Conservation (phyloP, 2,329 filamentous ascomycete genomes). For the Colletotrichum destructivum region DNA sequence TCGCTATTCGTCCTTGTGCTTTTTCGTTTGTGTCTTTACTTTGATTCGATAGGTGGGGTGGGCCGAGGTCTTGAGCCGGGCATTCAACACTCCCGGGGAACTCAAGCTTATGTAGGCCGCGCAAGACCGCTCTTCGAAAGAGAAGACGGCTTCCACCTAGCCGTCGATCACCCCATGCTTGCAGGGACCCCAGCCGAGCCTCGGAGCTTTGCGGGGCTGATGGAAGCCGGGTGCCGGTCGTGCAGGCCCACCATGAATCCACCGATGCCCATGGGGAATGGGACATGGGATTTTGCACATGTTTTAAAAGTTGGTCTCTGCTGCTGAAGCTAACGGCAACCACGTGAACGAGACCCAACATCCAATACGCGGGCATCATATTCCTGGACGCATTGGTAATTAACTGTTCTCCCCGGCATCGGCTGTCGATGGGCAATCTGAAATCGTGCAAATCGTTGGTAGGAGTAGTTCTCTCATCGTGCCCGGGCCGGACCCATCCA, state of each 20-base stretch:
- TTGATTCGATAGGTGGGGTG: no score
- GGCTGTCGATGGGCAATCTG: no score
- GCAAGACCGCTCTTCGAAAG: not conserved
- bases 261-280: not conserved
- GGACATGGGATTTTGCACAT: no score
- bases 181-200: conserved; percentile 24
- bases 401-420: no score
- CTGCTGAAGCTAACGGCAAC: not conserved
- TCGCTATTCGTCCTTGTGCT: not conserved
- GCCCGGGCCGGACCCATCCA: no score
- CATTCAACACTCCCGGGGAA: no score
- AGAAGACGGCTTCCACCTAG: not conserved
- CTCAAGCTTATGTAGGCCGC: not conserved
- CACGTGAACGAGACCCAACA: not conserved
- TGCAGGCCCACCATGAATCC: not conserved
- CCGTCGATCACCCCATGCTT: conserved; percentile 17
- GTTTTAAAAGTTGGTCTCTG: not conserved
- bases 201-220: conserved; percentile 28
- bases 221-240: conserved; percentile 9
- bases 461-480: no score
- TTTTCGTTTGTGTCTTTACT: not conserved
- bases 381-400: accelerated
- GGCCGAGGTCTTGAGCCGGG: not conserved
- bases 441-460: no score
- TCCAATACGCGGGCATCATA: not conserved